Evolutionary conservation across 441 rosid species (phyloP).

Genomic region (Pelargonium myrrhifolium): DNA sequence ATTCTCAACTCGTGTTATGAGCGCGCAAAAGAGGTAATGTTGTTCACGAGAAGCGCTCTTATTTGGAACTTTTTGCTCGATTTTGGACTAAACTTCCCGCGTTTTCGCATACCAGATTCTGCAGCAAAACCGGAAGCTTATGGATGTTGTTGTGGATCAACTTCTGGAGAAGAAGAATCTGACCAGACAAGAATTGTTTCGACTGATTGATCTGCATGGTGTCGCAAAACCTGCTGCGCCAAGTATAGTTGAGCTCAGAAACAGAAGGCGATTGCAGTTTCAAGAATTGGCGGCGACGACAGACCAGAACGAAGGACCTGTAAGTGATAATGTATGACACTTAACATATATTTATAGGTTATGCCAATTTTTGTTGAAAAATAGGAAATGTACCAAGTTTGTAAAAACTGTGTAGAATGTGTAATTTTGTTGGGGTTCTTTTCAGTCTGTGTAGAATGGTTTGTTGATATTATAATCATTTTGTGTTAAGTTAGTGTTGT

Average conservation of each 20-base stretch:
- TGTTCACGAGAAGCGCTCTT: not conserved
- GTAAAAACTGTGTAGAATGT: too few relatives aligned
- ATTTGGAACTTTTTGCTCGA: not conserved
- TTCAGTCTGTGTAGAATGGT: too few relatives aligned
- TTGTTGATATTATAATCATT: too few relatives aligned
- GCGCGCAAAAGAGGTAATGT: slow-evolving; percentile 69
- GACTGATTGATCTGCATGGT: slow-evolving; percentile 65
- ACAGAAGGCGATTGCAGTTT: slow-evolving; percentile 47
- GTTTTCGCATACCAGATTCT: slow-evolving; percentile 38
- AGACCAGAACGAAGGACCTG: slow-evolving; percentile 25
- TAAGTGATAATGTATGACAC: slow-evolving; percentile 23
- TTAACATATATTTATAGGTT: too few relatives aligned
- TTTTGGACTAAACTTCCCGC: not conserved
- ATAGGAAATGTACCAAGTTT: too few relatives aligned
- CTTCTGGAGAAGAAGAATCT: slow-evolving; percentile 68
- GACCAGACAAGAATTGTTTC: slow-evolving; percentile 67
- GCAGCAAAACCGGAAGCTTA: slow-evolving; percentile 44
- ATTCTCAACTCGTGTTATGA: slow-evolving; percentile 61
- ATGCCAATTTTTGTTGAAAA: too few relatives aligned
- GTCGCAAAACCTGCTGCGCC: slow-evolving; percentile 51
- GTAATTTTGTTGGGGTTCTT: too few relatives aligned
- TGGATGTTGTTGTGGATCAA: slow-evolving; percentile 59
- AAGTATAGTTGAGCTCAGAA: slow-evolving; percentile 57
- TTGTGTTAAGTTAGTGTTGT: too few relatives aligned
- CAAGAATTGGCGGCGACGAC: slow-evolving; percentile 36